phyloP scores from a whole-genome alignment of 2,329 filamentous ascomycete species.

The Emericellopsis cladophorae region DNA sequence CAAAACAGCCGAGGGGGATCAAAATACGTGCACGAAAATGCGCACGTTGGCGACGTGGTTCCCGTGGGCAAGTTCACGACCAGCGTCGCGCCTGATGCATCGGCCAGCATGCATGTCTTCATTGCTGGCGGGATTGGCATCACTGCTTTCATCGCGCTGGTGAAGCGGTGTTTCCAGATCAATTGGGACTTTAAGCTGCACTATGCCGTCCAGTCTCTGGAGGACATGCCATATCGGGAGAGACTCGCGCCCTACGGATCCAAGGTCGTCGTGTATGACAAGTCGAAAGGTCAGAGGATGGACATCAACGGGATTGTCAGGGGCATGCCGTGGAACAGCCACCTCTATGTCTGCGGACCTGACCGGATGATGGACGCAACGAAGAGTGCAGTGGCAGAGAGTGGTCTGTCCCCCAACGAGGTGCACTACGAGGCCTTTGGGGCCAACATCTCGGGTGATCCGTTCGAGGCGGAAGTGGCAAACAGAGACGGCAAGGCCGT shows the following conservation, averaged over 20 bases:
- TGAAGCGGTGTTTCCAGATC: slow-evolving; percentile 26
- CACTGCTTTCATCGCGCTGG: slow-evolving; percentile 46
- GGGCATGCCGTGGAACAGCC: slow-evolving; percentile 35
- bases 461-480: slow-evolving; percentile 43
- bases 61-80: slow-evolving; percentile 36
- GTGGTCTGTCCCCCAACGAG: slow-evolving; percentile 32
- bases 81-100: slow-evolving; percentile 28
- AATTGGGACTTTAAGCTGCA: slow-evolving; percentile 41
- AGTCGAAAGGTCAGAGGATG: slow-evolving; percentile 34
- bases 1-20: slow-evolving; percentile 47
- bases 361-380: slow-evolving; percentile 41
- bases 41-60: slow-evolving; percentile 34
- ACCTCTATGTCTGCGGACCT: slow-evolving; percentile 51
- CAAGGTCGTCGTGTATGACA: slow-evolving; percentile 38
- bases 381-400: slow-evolving; percentile 21
- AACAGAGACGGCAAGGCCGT: slow-evolving; percentile 26
- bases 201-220: slow-evolving; percentile 39
- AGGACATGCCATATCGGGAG: slow-evolving; percentile 42
- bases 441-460: slow-evolving; percentile 39
- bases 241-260: slow-evolving; percentile 27
- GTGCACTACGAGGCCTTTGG: slow-evolving; percentile 50
- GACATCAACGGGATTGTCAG: slow-evolving; percentile 37
- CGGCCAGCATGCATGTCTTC: slow-evolving; percentile 46
- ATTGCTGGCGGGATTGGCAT: slow-evolving; percentile 54
- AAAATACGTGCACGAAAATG: slow-evolving; percentile 37